Evolutionary conservation across 257 asterid genomes (phyloP).

Genomic region (Jacaranda mimosifolia): DNA sequence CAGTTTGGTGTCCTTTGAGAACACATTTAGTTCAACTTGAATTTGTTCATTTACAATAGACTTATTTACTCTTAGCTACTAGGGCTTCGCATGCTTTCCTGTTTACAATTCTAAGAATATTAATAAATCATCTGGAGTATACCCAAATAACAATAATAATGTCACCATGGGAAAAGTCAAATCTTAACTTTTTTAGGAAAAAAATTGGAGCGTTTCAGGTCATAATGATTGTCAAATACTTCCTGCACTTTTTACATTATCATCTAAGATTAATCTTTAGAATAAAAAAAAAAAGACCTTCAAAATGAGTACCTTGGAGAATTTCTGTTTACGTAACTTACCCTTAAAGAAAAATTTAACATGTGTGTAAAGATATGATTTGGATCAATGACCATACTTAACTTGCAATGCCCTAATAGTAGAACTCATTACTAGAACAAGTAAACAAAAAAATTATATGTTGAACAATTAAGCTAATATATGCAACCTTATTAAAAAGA

Average conservation of each 20-base stretch:
- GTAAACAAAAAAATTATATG: constrained; percentile 31
- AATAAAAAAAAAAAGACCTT: neutral
- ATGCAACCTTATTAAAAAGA: constrained; percentile 39
- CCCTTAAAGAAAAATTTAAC: constrained; percentile 93
- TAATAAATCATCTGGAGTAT: constrained; percentile 21
- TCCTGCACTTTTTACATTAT: constrained; percentile 61
- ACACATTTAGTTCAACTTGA: constrained; percentile 78
- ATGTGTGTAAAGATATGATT: constrained; percentile 99
- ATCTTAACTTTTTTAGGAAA: constrained; percentile 98
- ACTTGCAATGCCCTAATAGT: constrained; percentile 66
- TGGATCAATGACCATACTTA: constrained; percentile 90
- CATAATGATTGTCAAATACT: constrained; percentile 93
- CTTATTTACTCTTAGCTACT: constrained; percentile 84
- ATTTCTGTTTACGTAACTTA: constrained; percentile 41
- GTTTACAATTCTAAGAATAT: constrained; percentile 37
- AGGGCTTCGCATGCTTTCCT: constrained; percentile 97
- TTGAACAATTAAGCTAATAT: neutral
- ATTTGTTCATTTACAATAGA: constrained; percentile 94
- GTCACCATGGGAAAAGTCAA: constrained; percentile 96
- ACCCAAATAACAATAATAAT: constrained; percentile 24
- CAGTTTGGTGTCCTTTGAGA: constrained; percentile 74
- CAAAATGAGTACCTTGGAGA: neutral
- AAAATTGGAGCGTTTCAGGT: constrained; percentile 98
- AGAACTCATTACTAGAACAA: constrained; percentile 11
- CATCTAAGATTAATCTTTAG: constrained; percentile 20